Evolutionary conservation across 2,329 filamentous ascomycete species (phyloP).

Genomic region (Apiospora kogelbergensis): DNA sequence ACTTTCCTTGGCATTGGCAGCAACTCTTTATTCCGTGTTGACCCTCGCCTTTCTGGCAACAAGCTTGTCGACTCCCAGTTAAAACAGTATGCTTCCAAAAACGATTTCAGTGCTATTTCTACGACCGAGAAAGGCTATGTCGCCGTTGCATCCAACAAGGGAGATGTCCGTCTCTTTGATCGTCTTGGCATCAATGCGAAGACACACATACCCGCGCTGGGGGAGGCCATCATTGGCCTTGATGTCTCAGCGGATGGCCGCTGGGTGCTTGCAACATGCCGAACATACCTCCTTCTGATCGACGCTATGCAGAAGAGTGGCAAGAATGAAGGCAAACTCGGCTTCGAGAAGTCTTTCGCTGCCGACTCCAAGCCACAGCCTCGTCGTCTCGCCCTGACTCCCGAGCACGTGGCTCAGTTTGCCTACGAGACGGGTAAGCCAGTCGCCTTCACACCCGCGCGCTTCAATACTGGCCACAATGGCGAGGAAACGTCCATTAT

Average conservation of each 20-base stretch:
- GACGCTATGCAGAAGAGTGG: constrained; percentile 88
- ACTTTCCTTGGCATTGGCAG: constrained; percentile 91
- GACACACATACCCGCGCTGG: constrained; percentile 92
- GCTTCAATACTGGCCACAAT: constrained; percentile 88
- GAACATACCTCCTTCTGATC: constrained; percentile 91
- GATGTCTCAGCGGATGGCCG: constrained; percentile 94
- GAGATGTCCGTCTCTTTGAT: constrained; percentile 95
- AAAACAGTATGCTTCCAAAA: constrained; percentile 96
- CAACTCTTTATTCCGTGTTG: constrained; percentile 91
- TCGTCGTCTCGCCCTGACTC: constrained; percentile 82
- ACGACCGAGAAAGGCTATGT: constrained; percentile 97
- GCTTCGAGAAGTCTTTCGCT: constrained; percentile 90
- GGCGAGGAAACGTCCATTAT: constrained; percentile 89
- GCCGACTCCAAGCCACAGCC: constrained; percentile 94
- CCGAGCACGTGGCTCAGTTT: constrained; percentile 94
- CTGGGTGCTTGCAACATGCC: constrained; percentile 92
- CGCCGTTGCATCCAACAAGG: constrained; percentile 95
- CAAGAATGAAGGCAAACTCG: constrained; percentile 97
- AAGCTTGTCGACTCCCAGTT: constrained; percentile 92
- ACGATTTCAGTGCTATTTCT: constrained; percentile 91
- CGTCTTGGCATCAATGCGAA: constrained; percentile 96
- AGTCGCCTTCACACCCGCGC: constrained; percentile 84
- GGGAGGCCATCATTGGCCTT: constrained; percentile 90
- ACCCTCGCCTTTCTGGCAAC: constrained; percentile 84
- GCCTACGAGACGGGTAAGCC: constrained; percentile 90